Evolutionary conservation across 2,329 filamentous ascomycete genomes (phyloP).

Genomic region (Emmonsia crescens): DNA sequence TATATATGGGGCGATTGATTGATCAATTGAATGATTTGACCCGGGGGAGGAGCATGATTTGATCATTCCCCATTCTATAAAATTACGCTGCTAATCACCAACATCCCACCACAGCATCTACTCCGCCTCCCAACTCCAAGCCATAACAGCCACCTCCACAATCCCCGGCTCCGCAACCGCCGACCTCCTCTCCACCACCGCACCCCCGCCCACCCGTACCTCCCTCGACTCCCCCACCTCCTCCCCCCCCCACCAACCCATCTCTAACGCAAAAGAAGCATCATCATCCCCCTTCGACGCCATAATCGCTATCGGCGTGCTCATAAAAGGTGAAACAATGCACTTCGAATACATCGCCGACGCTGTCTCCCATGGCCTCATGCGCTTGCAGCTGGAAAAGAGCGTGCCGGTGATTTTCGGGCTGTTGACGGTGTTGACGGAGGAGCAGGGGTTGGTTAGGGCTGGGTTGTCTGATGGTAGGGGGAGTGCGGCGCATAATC

Average conservation of each 20-base stretch:
- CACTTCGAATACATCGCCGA: constrained; percentile 99
- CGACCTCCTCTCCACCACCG: constrained; percentile 43
- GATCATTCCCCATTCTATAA: no score
- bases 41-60: no score
- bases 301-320: constrained; percentile 85
- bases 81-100: background rate
- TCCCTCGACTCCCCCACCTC: constrained; percentile 28
- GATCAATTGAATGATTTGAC: background rate
- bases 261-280: constrained; percentile 14
- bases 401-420: constrained; percentile 88
- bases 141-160: constrained; percentile 41
- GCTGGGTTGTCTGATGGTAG: constrained; percentile 55
- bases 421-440: constrained; percentile 74
- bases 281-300: constrained; percentile 64
- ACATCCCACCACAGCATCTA: constrained; percentile 52
- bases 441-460: constrained; percentile 76
- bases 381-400: constrained; percentile 85
- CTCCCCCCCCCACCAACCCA: constrained; percentile 21
- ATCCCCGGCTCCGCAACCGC: constrained; percentile 35
- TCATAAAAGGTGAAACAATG: constrained; percentile 99
- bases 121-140: constrained; percentile 76
- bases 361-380: constrained; percentile 78
- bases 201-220: constrained; percentile 52
- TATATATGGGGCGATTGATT: background rate
- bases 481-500: constrained; percentile 57